Percentiles rank a stretch among this genome's conserved stretches.
Conservation (phyloP, 2,329 filamentous ascomycete genomes). For the Waltergamsia citrina region DNA sequence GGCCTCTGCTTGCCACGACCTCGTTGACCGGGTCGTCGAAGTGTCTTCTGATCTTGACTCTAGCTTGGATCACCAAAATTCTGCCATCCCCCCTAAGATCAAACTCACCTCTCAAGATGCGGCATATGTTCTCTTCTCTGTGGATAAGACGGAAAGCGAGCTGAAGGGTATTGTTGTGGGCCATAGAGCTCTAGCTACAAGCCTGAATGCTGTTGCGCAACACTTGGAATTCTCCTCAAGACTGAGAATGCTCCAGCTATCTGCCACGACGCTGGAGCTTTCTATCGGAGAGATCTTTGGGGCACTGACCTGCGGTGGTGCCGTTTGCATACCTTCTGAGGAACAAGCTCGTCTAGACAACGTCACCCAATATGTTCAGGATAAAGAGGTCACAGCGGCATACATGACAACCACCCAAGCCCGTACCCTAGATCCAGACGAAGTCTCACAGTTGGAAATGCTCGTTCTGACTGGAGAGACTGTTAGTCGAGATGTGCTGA, state of each 20-base stretch:
- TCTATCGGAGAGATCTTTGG: constrained; percentile 21
- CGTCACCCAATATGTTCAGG: background rate
- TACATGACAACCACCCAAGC: constrained; percentile 6
- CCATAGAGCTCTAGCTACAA: constrained; percentile 10
- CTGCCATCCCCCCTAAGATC: background rate
- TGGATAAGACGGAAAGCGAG: constrained; percentile 13
- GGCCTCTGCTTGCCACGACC: constrained; percentile 10
- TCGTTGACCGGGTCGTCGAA: background rate
- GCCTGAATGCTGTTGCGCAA: constrained; percentile 7
- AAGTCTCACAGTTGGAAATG: constrained; percentile 1
- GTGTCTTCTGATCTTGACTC: background rate
- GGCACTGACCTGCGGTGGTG: constrained; percentile 9
- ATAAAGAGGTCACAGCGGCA: constrained; percentile 10
- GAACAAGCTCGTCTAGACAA: background rate
- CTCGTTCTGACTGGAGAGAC: constrained; percentile 7
- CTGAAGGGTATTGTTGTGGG: constrained; percentile 13
- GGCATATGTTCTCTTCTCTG: constrained; percentile 16
- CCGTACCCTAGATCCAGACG: background rate
- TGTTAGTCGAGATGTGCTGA: constrained; percentile 5
- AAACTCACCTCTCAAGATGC: constrained; percentile 3
- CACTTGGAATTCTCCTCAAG: constrained; percentile 10
- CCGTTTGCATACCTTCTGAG: constrained; percentile 10
- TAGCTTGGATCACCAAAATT: constrained; percentile 2
- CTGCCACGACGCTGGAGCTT: constrained; percentile 39
- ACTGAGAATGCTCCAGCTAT: constrained; percentile 27